Evolutionary conservation across 2,329 filamentous ascomycete species (phyloP), one percentile per base, ranked within the genome.

Genomic region (Fusarium nematophilum): DNA sequence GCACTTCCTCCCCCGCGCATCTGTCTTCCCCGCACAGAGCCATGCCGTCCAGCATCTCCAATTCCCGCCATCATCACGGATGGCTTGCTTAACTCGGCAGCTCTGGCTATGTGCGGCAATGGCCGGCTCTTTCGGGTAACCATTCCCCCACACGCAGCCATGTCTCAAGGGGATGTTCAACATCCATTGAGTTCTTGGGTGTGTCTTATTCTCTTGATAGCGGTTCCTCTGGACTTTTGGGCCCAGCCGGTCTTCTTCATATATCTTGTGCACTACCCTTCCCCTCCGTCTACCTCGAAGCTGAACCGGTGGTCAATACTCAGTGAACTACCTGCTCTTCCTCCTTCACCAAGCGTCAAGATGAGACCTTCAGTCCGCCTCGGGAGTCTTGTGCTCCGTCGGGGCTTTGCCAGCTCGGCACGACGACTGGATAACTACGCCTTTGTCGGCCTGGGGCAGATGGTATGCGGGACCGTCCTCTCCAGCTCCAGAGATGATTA

Each of bases 401-500:
- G 84, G 47, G 73, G 73, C n/a, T 86, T 87, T 68, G 80, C 83
- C 15, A 77, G 75, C 9, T 79, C 84, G 43, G 51, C 79, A 9
- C 70, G 75, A 23, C 74, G 81, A 53, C 67, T 81, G 48, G 82
- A 86, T 37, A 81, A 73, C 37, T 87, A 86, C 73, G 84, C 80
- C 67, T 87, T 87, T 66, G 80, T 87, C 50, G 85, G 85, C 11
- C 73, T 87, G 11, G 85, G 85, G 6, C 84, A 86, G 60, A 87
- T 87, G 85, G 84, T 86, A 74, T 25, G 78, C 8, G 7, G n/a
- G n/a, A n/a, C n/a, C n/a, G 3, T 5, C 9, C 14, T 21, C 7
- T 40, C 8, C 7, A 40, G 3, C 21, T 14, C 26, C 9, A 9
- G 6, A 4, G 9, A 26, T 3, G 27, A n/a, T 11, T 8, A 13